phyloP scores from a whole-genome alignment of 768 basidiomycete species.

The Hygrophorus pudorinus region DNA sequence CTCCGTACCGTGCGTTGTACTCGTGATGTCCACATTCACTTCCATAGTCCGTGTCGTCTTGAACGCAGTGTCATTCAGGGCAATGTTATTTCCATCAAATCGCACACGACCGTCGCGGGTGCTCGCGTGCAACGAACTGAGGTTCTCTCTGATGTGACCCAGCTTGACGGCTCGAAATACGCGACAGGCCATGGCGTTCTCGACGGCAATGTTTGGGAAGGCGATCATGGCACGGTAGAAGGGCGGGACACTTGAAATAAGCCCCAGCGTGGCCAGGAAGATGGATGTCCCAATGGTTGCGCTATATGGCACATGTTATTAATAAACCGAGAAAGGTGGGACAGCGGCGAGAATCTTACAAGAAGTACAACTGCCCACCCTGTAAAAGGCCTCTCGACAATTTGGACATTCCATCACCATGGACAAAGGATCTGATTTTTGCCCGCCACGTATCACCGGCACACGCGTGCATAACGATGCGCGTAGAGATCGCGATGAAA shows the following conservation, averaged over 20 bases:
- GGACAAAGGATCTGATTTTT: not conserved
- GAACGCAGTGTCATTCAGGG: too few relatives aligned
- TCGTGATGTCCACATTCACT: too few relatives aligned
- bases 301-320: not conserved
- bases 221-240: not conserved
- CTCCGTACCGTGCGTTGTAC: too few relatives aligned
- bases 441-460: not conserved
- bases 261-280: not conserved
- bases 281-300: not conserved
- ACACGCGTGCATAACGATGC: not conserved
- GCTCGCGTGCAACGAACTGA: not conserved
- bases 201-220: not conserved
- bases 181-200: not conserved
- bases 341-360: not conserved
- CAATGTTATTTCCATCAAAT: too few relatives aligned
- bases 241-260: not conserved
- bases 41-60: too few relatives aligned
- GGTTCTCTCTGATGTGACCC: not conserved
- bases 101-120: too few relatives aligned
- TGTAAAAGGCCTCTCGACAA: constrained; percentile 1
- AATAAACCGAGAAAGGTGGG: not conserved
- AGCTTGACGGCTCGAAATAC: not conserved
- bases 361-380: constrained; percentile 1
- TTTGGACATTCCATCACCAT: not conserved
- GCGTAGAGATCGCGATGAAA: not conserved